Evolutionary conservation across 1,284 basidiomycete species (phyloP), one percentile per base, ranked within the genome.

Genomic region (Ganoderma boninense): DNA sequence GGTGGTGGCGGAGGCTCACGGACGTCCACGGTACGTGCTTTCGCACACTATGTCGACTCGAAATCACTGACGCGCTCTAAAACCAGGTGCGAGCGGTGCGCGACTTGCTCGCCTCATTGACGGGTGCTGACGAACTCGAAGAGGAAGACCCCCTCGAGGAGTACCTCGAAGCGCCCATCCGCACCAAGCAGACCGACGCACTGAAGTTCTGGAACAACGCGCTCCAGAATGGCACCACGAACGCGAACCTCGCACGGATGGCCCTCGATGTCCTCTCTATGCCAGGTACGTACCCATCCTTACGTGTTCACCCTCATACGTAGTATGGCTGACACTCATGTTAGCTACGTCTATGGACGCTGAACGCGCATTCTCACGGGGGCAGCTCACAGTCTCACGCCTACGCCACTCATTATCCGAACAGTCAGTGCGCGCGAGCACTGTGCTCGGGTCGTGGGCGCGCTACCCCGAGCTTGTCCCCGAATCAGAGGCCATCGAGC

Each of bases 301-400:
- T n/a, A n/a, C n/a, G n/a, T n/a, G n/a, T n/a, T n/a, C n/a, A n/a
- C n/a, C n/a, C n/a, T n/a, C n/a, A n/a, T n/a, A n/a, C n/a, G n/a
- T n/a, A n/a, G n/a, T n/a, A n/a, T n/a, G n/a, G n/a, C n/a, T n/a
- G n/a, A n/a, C n/a, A n/a, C n/a, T n/a, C n/a, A n/a, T n/a, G n/a
- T n/a, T n/a, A 76, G 77, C 76, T 6, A 67, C 73, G 0, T 78
- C 75, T 0, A 74, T 71, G 20, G 72, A 79, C 57, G 72, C 75
- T 38, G 75, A 79, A 49, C 67, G 69, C 0, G 75, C 71, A 0
- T 79, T 79, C 56, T 78, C 74, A 0, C 62, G 59, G 2, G 74
- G 74, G 56, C 74, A 74, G 0, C 73, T 77, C 1, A 76, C 71
- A 0, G 73, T 78, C 2, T 74, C 74, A 0, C 75, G 75, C 61